Evolutionary conservation across 2,329 filamentous ascomycete genomes (phyloP), one percentile per base, ranked within the genome.

Genomic region (Clarireedia hainanense): DNA sequence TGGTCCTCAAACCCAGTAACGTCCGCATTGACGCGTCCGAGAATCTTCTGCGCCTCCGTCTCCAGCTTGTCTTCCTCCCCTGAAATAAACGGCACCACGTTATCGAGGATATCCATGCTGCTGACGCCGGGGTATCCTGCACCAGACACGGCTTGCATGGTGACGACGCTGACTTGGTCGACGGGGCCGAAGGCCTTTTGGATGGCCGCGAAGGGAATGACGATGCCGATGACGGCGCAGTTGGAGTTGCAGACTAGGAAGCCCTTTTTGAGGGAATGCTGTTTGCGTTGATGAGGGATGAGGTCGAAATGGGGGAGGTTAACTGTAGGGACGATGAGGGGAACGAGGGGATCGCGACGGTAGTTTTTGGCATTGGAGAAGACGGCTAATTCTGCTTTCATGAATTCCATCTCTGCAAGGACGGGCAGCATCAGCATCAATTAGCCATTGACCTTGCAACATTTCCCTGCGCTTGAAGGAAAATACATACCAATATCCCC

Each of bases 331-430:
- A 97, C 91, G 61, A 97, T 88, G 68, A 97, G 84, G 10, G 94
- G 94, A 2, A 96, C 91, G 49, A 92, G 78, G 20, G 91, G 90
- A 70, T 96, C 86, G 70, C 86, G 86, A 66, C 94, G 88, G 80
- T 96, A 90, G 81, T 96, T 97, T 75, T 96, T 96, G 51, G 94
- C 91, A 73, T 97, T 99, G 67, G 91, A 96, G 77, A 99, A 97
- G 70, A 96, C 88, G 67, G 89, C 84, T 51, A 96, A 83, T 68
- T 96, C 85, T 59, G 90, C 86, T 69, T 86, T 87, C 68, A 95
- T 80, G 72, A 97, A 97, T 64, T 88, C 88, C 81, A 89, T 89
- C 73, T 97, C 91, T 91, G 65, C 17, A 42, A 4, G 30, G n/a
- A 10, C 10, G 2, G 20, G 10, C 30, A 12, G 30, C 30, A 34